Conservation (phyloP, 129 eudicot species). For the Centella asiatica region DNA sequence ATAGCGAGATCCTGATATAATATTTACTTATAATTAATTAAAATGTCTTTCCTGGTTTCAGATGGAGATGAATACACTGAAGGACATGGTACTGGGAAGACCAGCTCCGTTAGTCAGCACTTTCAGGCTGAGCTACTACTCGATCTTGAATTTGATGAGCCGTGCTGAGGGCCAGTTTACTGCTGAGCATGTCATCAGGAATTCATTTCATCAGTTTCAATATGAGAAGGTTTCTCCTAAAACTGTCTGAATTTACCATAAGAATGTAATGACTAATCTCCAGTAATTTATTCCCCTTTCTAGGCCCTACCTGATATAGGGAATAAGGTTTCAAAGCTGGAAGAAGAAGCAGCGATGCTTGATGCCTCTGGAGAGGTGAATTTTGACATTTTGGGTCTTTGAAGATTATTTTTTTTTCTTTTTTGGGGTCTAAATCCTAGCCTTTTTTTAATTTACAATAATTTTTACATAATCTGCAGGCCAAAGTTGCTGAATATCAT, state of each 20-base stretch:
- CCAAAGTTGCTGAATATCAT: conserved; percentile 92
- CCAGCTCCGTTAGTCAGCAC: conserved; percentile 98
- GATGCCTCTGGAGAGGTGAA: conserved; percentile 95
- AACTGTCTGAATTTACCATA: background rate
- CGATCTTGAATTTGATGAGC: conserved; percentile 92
- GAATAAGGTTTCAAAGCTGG: conserved; percentile 74
- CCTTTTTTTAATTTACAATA: background rate
- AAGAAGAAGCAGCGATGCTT: conserved; percentile 79
- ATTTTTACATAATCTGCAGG: conserved; percentile 26
- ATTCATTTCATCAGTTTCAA: conserved; percentile 97
- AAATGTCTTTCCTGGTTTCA: conserved; percentile 14
- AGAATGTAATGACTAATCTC: conserved; percentile 1
- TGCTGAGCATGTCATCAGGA: conserved; percentile 91
- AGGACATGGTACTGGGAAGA: conserved; percentile 92
- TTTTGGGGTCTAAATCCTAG: background rate
- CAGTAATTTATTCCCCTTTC: conserved; percentile 10
- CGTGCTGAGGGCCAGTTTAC: conserved; percentile 98
- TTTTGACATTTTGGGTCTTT: conserved; percentile 1
- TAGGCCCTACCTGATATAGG: conserved; percentile 96
- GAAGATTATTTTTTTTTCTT: background rate
- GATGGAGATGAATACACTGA: conserved; percentile 97
- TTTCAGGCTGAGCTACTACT: conserved; percentile 92
- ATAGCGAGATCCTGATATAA: background rate
- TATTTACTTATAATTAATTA: background rate
- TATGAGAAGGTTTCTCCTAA: conserved; percentile 65